Evolutionary conservation across 2,329 filamentous ascomycete genomes (phyloP).

Genomic region (Colletotrichum phormii): DNA sequence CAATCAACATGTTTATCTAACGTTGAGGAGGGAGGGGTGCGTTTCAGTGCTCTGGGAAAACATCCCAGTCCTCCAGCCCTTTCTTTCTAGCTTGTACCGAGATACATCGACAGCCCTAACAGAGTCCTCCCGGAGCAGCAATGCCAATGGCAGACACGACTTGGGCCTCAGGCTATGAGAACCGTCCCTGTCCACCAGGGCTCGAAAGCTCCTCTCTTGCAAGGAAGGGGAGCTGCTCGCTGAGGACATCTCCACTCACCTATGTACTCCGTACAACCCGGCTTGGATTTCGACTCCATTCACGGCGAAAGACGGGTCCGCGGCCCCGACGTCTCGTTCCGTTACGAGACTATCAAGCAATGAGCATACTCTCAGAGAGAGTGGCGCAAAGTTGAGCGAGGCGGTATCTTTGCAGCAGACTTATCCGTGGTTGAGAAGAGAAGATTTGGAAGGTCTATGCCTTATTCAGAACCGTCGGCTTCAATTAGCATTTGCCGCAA

Average conservation of each 20-base stretch:
- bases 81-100: slow-evolving; percentile 17
- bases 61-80: slow-evolving; percentile 9
- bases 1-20: slow-evolving; percentile 20
- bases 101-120: slow-evolving; percentile 3
- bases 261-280: neutral
- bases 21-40: slow-evolving; percentile 29
- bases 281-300: neutral
- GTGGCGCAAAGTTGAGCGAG: neutral
- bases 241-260: neutral
- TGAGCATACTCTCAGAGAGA: neutral
- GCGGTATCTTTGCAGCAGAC: no score
- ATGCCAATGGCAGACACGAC: neutral
- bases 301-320: neutral
- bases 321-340: neutral
- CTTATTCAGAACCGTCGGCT: no score
- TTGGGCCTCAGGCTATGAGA: slow-evolving; percentile 1
- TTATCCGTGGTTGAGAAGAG: neutral
- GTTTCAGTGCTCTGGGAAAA: slow-evolving; percentile 28
- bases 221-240: neutral
- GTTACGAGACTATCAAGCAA: neutral
- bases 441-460: neutral
- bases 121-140: neutral
- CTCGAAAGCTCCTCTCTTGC: neutral
- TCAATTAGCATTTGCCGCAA: neutral
- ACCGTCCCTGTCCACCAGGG: neutral